Conservation (phyloP, 2,329 filamentous ascomycete species). For the Talaromyces amestolkiae region DNA sequence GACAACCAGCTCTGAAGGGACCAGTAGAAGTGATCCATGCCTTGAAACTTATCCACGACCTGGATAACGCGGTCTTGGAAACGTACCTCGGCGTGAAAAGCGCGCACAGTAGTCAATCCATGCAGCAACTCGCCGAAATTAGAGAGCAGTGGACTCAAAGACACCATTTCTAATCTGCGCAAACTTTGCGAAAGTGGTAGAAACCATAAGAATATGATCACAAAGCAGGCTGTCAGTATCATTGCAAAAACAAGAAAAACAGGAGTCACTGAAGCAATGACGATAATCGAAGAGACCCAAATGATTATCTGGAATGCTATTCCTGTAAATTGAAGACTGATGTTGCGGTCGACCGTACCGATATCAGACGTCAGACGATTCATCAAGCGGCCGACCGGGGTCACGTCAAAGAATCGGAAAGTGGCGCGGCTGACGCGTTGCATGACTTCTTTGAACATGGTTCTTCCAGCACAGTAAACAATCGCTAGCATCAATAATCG, state of each 20-base stretch:
- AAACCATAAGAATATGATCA: conserved; percentile 72
- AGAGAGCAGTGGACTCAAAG: conserved; percentile 81
- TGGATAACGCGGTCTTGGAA: conserved; percentile 78
- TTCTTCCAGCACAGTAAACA: conserved; percentile 72
- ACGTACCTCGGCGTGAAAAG: conserved; percentile 72
- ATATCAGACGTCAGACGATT: conserved; percentile 90
- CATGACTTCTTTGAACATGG: conserved; percentile 72
- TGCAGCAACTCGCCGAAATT: conserved; percentile 88
- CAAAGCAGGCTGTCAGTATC: conserved; percentile 64
- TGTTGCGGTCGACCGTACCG: conserved; percentile 82
- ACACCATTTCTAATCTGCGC: conserved; percentile 83
- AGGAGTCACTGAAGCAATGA: conserved; percentile 78
- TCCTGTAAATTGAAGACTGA: conserved; percentile 68
- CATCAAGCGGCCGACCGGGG: conserved; percentile 85
- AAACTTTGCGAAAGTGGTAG: conserved; percentile 80
- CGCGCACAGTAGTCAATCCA: conserved; percentile 80
- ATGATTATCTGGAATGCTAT: conserved; percentile 69
- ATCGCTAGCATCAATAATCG: conserved; percentile 72
- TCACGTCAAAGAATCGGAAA: conserved; percentile 88
- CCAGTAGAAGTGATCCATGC: conserved; percentile 97
- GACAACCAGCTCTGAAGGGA: conserved; percentile 80
- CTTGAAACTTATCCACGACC: conserved; percentile 84
- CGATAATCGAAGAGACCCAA: conserved; percentile 69
- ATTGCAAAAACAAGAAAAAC: conserved; percentile 67
- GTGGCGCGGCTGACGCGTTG: conserved; percentile 72